These are phyloP conservation scores for Quercus phellos DNA, from an alignment of 331 rosid genomes.

Conservation along the genomic window DNA sequence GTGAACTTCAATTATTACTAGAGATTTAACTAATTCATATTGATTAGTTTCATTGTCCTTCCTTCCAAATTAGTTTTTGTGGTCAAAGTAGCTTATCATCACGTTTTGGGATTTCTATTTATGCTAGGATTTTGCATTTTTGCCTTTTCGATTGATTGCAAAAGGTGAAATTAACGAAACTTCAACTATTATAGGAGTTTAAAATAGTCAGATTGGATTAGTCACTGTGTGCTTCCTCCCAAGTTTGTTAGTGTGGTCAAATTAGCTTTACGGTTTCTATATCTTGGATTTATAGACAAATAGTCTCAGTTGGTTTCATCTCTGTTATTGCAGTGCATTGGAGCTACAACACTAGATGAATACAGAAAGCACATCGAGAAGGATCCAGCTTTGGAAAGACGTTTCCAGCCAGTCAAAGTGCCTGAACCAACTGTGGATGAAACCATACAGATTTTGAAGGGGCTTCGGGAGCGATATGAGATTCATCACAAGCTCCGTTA, in stretches of 20 bases:
- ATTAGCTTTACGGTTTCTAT: not conserved
- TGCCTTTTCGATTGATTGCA: not conserved
- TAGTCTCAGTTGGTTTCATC: slow-evolving; percentile 5
- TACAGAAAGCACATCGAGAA: slow-evolving; percentile 89
- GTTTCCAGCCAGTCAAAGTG: slow-evolving; percentile 87
- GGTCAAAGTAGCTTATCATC: not conserved
- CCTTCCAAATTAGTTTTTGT: not conserved
- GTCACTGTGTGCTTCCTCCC: not conserved
- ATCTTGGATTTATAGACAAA: not conserved
- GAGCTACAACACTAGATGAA: slow-evolving; percentile 91
- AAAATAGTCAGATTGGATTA: not conserved
- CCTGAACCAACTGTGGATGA: slow-evolving; percentile 87
- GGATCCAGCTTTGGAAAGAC: slow-evolving; percentile 85
- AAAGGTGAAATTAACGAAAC: not conserved
- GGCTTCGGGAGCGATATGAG: slow-evolving; percentile 84
- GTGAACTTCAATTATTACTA: not conserved
- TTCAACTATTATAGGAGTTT: not conserved
- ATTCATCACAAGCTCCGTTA: slow-evolving; percentile 89
- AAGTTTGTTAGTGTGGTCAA: not conserved
- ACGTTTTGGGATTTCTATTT: not conserved
- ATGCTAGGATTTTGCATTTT: not conserved
- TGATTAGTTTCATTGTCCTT: not conserved
- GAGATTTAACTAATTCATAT: not conserved
- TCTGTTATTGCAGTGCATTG: slow-evolving; percentile 63
- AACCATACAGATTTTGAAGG: slow-evolving; percentile 68